Base-by-base conservation (phyloP, 208 protist genomes). In the Trypanosoma avium region DNA sequence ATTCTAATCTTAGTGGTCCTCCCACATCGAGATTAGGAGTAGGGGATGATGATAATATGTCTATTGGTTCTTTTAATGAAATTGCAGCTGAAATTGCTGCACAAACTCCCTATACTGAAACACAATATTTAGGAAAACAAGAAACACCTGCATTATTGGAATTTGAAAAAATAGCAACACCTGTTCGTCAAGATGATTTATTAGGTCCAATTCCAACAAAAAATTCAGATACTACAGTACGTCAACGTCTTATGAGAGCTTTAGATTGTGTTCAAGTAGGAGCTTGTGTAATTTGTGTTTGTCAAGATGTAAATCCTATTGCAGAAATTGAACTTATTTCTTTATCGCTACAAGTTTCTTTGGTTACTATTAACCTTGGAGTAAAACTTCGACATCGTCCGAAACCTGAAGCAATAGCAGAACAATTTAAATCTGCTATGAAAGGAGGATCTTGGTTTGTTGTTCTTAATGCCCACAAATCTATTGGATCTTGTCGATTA, bases 311-410 rank as follows among this genome's bases (percentile, higher is more conserved):
- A 4, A 90, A 89, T 68, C 87, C 87, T 3, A 82, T 91, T 59
- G 87, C 87, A 4, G 84, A 94, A 48, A 74, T 94, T 42, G 87
- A 94, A 67, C 64, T 94, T 22, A 73, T 87, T n/a, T 84, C 87
- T 12, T 46, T 86, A 61, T 12, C 52, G 0, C 38, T 60, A 32
- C 46, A 79, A 43, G 50, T 57, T 19, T 65, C 42, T 5, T 21
- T 94, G 10, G 62, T 86, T 5, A 73, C 78, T 32, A 56, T 89
- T 54, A 80, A 94, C 67, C 63, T 91, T 42, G 75, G 79, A 26
- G 73, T 83, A 56, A 94, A 94, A 73, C 81, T 94, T 36, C 87
- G 84, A 4, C 71, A 84, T 36, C 70, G 87, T 13, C 81, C 82
- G 10, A 86, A 80, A 61, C 77, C 80, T 29, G 82, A 84, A 26